Base-by-base conservation (phyloP, 805 yeast genomes). In the Pichia californica region DNA sequence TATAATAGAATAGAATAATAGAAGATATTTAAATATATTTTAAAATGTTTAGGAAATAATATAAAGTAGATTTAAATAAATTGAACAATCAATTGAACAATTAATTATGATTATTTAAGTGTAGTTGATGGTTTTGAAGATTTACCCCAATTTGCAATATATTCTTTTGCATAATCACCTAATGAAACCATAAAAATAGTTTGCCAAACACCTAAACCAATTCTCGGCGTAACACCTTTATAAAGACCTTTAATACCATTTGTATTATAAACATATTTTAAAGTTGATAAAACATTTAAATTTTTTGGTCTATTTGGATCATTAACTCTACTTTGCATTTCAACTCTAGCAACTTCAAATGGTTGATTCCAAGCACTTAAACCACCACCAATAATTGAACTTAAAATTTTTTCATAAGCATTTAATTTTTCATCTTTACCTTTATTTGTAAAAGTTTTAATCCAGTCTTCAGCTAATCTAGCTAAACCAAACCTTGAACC, bases 311-410 rank as follows among this genome's bases (percentile, higher is more conserved):
- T 83, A 62, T 88, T 88, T 54, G 97, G 96, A 68, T 91, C 98
- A 38, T 66, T 70, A n/a, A 89, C 88, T 70, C 84, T 83, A 45
- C 95, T 83, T 70, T 93, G 99, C 97, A 93, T 88, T 69, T 93
- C 99, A 16, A 93, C 95, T 66, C 99, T 80, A 53, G 89, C 84
- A 43, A 93, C 99, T 69, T 93, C 99, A 58, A 93, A 88, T 31
- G 98, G 99, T 70, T 93, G 99, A 68, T 93, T 93, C 98, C 99
- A 93, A 15, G 98, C 96, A 47, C 91, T 80, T 52, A 93, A 76
- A 52, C 96, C 97, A 70, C 99, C 99, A 76, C 99, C 99, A 49
- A 93, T 69, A 9, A 84, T 86, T 15, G 94, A 80, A 5, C 95
- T 88, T 21, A 76, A 68, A 44, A 93, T 83, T 68, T 89, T 89